Percentiles rank a stretch among this genome's conserved stretches.
These are phyloP conservation scores for Fraxinus albicans DNA, from an alignment of 305 asterid genomes.

Conservation along the genomic window DNA sequence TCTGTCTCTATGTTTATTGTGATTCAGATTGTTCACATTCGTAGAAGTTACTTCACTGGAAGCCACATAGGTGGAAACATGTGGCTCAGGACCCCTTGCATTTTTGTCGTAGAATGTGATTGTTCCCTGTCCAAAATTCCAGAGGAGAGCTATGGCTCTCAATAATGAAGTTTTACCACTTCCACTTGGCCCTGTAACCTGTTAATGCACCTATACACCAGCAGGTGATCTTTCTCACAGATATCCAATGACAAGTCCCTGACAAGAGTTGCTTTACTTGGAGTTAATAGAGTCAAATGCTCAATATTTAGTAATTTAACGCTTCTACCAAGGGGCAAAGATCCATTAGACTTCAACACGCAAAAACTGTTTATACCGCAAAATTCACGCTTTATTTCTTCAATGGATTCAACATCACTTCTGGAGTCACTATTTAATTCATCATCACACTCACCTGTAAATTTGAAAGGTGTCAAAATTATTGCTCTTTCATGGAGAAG, in stretches of 20 bases:
- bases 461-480: conserved; percentile 19
- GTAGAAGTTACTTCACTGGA: conserved; percentile 29
- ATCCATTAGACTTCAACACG: conserved; percentile 48
- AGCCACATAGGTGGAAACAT: conserved; percentile 31
- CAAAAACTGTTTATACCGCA: conserved; percentile 28
- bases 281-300: conserved; percentile 70
- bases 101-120: conserved; percentile 53
- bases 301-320: conserved; percentile 54
- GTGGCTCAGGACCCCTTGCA: conserved; percentile 30
- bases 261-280: conserved; percentile 66
- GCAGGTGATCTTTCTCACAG: conserved; percentile 66
- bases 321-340: conserved; percentile 36
- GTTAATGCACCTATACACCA: conserved; percentile 45
- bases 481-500: background rate
- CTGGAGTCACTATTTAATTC: conserved; percentile 20
- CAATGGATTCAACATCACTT: conserved; percentile 33
- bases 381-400: conserved; percentile 54
- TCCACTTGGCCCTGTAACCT: conserved; percentile 95
- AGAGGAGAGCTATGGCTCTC: conserved; percentile 86
- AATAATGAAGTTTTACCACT: conserved; percentile 90
- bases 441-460: conserved; percentile 79
- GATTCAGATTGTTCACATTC: conserved; percentile 24
- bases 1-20: conserved; percentile 27
- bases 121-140: conserved; percentile 79
- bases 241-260: conserved; percentile 69